Evolutionary conservation across 768 basidiomycete species (phyloP).

Genomic region (Trametes punicea): DNA sequence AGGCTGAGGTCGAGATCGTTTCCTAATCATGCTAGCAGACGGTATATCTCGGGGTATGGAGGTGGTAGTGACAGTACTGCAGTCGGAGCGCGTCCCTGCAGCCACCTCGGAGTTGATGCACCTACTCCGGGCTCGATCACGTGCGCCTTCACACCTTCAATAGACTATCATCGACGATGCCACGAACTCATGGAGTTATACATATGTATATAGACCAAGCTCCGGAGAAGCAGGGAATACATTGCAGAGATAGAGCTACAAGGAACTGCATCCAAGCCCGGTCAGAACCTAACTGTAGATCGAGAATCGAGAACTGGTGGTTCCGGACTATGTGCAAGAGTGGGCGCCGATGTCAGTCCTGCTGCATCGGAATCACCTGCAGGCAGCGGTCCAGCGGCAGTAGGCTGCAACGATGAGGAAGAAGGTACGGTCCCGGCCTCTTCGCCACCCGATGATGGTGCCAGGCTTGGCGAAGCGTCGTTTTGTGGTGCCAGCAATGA

Average conservation of each 20-base stretch:
- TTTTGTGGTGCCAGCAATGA: conserved; percentile 41
- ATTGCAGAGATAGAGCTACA: background rate
- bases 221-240: background rate
- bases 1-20: conserved; percentile 64
- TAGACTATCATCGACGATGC: background rate
- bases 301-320: background rate
- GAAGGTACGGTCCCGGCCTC: background rate
- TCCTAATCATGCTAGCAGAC: conserved; percentile 57
- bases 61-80: background rate
- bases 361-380: conserved; percentile 14
- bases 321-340: background rate
- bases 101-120: background rate
- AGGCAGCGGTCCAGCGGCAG: background rate
- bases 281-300: background rate
- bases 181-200: background rate
- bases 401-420: background rate
- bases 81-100: background rate
- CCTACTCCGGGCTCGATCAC: no score
- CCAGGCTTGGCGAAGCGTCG: background rate
- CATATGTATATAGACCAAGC: background rate
- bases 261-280: background rate
- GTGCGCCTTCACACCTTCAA: background rate
- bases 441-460: background rate
- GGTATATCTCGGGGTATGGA: background rate
- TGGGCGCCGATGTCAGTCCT: background rate